Percentiles rank a stretch among this genome's conserved stretches.
These are phyloP conservation scores for Gelatoporia subvermispora DNA, from an alignment of 768 basidiomycete genomes.

Conservation along the genomic window DNA sequence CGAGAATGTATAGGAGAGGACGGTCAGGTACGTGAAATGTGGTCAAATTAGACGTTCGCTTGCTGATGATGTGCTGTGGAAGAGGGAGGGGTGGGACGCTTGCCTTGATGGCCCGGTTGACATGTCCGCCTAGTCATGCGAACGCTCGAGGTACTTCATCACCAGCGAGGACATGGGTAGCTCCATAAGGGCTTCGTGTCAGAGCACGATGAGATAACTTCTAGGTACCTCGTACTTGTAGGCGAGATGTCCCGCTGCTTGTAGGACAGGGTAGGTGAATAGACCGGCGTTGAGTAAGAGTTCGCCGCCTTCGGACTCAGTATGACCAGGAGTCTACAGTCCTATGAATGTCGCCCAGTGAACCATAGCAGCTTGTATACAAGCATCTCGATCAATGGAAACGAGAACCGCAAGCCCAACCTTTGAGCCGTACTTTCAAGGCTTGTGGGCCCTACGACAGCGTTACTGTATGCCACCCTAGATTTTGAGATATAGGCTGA, in stretches of 20 bases:
- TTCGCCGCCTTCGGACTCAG: constrained; percentile 77
- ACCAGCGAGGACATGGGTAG: constrained; percentile 93
- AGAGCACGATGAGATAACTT: too few species aligned
- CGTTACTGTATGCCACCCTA: too few species aligned
- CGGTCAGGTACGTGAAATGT: background rate
- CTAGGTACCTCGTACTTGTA: constrained; percentile 60
- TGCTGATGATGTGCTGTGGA: constrained; percentile 71
- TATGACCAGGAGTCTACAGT: too few species aligned
- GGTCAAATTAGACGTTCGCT: too few species aligned
- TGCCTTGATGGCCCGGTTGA: constrained; percentile 67
- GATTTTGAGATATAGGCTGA: too few species aligned
- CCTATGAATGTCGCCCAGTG: too few species aligned
- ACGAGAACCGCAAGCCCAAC: too few species aligned
- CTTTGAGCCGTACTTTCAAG: too few species aligned
- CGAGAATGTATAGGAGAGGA: constrained; percentile 59
- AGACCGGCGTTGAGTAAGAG: constrained; percentile 78
- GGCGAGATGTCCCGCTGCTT: constrained; percentile 86
- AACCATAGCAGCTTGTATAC: too few species aligned
- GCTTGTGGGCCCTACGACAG: too few species aligned
- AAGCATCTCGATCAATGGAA: too few species aligned
- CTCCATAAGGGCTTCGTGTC: constrained; percentile 37
- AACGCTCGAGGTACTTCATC: constrained; percentile 95
- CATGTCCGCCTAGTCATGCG: constrained; percentile 73
- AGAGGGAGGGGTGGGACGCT: constrained; percentile 58
- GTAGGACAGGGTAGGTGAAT: constrained; percentile 89